Percentiles rank a stretch among this genome's conserved stretches.
phyloP scores from a whole-genome alignment of 768 basidiomycete species.

The Boletus reticulatus region DNA sequence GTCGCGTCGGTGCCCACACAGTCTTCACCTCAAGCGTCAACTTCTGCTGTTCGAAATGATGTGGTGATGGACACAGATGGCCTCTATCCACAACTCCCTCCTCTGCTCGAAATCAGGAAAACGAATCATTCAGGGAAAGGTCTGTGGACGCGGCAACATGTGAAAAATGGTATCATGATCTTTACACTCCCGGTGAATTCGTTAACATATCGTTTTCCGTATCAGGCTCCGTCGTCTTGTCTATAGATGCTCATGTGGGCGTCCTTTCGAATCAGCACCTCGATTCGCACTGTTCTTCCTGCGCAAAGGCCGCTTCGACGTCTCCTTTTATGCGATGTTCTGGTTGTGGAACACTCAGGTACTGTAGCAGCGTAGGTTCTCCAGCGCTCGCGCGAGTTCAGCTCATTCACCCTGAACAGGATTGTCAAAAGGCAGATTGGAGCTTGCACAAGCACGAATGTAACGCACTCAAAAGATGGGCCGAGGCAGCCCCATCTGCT shows the following conservation, averaged over 20 bases:
- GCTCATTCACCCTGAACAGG: conserved; percentile 26
- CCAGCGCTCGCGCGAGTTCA: no score
- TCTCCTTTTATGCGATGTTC: conserved; percentile 66
- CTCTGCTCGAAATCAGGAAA: conserved; percentile 37
- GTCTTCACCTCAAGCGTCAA: conserved; percentile 23
- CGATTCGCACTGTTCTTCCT: conserved; percentile 65
- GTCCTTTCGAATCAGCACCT: conserved; percentile 66
- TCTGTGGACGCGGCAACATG: conserved; percentile 37
- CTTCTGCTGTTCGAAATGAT: not conserved
- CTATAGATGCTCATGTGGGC: conserved; percentile 55
- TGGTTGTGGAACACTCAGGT: conserved; percentile 64
- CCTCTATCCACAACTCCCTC: conserved; percentile 36
- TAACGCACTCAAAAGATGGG: conserved; percentile 59
- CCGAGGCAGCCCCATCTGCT: conserved; percentile 44
- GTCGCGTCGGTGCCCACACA: conserved; percentile 21
- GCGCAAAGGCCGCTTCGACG: conserved; percentile 42
- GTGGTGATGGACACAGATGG: conserved; percentile 1
- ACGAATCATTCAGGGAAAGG: conserved; percentile 43
- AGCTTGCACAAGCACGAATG: conserved; percentile 77
- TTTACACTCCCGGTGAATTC: not conserved
- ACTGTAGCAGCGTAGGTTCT: conserved; percentile 68
- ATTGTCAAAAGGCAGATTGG: conserved; percentile 81
- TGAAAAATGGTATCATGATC: conserved; percentile 37
- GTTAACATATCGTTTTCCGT: not conserved
- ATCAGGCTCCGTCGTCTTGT: conserved; percentile 54